Conservation (phyloP, 768 basidiomycete genomes). For the Myochromella boudieri region DNA sequence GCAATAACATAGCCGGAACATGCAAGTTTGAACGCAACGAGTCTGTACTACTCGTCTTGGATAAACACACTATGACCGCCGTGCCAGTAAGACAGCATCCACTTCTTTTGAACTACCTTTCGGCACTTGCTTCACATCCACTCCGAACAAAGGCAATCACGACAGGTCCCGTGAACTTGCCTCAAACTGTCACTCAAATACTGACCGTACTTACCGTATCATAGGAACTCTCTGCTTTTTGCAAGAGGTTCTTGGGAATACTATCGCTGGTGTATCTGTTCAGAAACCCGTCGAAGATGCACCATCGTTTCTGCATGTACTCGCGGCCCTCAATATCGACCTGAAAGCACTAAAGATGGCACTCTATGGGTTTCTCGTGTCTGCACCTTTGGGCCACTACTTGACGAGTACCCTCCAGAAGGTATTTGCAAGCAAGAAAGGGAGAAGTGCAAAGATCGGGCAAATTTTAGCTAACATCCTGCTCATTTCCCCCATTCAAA, state of each 20-base stretch:
- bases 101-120: slow-evolving; percentile 69
- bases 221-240: slow-evolving; percentile 59
- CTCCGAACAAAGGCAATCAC: slow-evolving; percentile 82
- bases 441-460: slow-evolving; percentile 58
- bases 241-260: slow-evolving; percentile 81
- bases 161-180: slow-evolving; percentile 44
- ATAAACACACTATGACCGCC: slow-evolving; percentile 37
- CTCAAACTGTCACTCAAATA: slow-evolving; percentile 1
- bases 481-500: slow-evolving; percentile 74
- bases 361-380: slow-evolving; percentile 78
- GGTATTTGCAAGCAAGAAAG: slow-evolving; percentile 73
- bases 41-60: slow-evolving; percentile 1
- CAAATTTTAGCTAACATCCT: slow-evolving; percentile 80
- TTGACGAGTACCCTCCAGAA: slow-evolving; percentile 74
- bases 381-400: slow-evolving; percentile 78
- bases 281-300: slow-evolving; percentile 52
- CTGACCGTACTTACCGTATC: slow-evolving; percentile 4
- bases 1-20: slow-evolving; percentile 7
- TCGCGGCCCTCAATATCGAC: slow-evolving; percentile 61
- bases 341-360: slow-evolving; percentile 81
- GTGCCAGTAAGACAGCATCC: slow-evolving; percentile 34
- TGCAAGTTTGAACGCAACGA: not conserved
- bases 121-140: slow-evolving; percentile 65
- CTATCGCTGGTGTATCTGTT: slow-evolving; percentile 61
- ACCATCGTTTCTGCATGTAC: slow-evolving; percentile 47